Evolutionary conservation across 345 rosid genomes (phyloP), one percentile per base, ranked within the genome.

Genomic region (Isatis tinctoria): DNA sequence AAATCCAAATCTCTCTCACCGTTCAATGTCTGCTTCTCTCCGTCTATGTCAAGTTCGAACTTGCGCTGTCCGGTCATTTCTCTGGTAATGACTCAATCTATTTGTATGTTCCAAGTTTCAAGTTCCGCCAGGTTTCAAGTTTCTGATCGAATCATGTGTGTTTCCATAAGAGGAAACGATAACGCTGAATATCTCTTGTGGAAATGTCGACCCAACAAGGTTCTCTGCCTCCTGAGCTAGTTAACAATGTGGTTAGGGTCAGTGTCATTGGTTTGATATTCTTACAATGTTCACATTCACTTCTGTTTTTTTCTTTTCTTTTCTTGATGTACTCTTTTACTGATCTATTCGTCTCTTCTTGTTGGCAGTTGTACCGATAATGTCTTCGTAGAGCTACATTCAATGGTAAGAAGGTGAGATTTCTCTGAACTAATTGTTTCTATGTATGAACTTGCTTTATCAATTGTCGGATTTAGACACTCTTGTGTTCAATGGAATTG

Each of bases 311-410:
- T n/a, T 13, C 5, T 20, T 35, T 59, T n/a, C n/a, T n/a, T 51
- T 9, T 7, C 6, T 13, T 48, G 26, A 20, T 65, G 43, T 54
- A 0, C 6, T 20, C 16, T 78, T 33, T 52, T 43, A 12, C 51
- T 54, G 43, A 69, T 76, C 22, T 33, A 13, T 63, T 69, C 7
- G 48, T 63, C 36, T 63, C 36, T 63, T 47, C 12, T 48, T 69
- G 44, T 56, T 40, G 18, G 74, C 84, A 95, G 99, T 88, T 95
- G 80, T 95, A 95, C 52, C 91, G 96, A 14, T 98, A 92, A 76
- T 95, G 98, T 79, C 97, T 95, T 81, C 87, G 98, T 68, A 82
- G 99, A 80, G 98, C 97, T 37, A 92, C 84, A 80, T 90, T 83
- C 68, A 62, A 92, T 60, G 98, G 98, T 66, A 90, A 85, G 67